Percentiles rank a stretch among this genome's conserved stretches.
Conservation (phyloP, 805 yeast genomes). For the Myxozyma nipponensis region DNA sequence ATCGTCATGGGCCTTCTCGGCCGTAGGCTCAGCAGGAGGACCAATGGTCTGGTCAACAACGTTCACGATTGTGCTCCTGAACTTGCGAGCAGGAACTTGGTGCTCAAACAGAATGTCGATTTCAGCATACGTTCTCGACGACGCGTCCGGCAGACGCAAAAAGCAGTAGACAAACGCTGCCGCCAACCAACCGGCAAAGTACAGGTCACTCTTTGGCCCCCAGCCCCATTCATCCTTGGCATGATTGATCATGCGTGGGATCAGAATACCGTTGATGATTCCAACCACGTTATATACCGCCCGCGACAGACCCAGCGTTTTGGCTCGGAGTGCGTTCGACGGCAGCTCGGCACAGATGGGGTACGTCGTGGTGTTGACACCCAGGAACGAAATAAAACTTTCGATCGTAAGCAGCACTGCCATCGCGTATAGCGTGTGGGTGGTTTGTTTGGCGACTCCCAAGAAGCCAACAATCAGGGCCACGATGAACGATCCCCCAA, state of each 20-base stretch:
- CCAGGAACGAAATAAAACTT: conserved; percentile 6
- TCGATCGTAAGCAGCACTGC: conserved; percentile 3
- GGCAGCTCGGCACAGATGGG: conserved; percentile 5
- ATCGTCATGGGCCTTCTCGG: no score
- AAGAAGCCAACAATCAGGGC: no score
- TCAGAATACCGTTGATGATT: conserved; percentile 8
- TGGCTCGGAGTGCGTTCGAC: conserved; percentile 2
- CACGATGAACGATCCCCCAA: no score
- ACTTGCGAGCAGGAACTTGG: no score
- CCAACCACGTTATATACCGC: conserved; percentile 9
- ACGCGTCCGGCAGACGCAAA: background rate
- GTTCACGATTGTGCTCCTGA: no score
- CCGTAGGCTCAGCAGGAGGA: no score
- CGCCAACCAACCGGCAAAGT: conserved; percentile 11
- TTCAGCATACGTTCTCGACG: conserved; percentile 1
- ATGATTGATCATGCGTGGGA: conserved; percentile 9
- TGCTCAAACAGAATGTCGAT: conserved; percentile 5
- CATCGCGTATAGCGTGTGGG: background rate
- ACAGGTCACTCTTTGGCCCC: conserved; percentile 7
- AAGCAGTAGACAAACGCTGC: background rate
- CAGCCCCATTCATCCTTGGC: conserved; percentile 8
- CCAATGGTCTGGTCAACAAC: no score
- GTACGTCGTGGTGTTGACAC: conserved; percentile 3
- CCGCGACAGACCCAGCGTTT: conserved; percentile 7
- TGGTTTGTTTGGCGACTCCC: no score